Evolutionary conservation across 306 rosid genomes (phyloP).

Genomic region (Vigna radiata): DNA sequence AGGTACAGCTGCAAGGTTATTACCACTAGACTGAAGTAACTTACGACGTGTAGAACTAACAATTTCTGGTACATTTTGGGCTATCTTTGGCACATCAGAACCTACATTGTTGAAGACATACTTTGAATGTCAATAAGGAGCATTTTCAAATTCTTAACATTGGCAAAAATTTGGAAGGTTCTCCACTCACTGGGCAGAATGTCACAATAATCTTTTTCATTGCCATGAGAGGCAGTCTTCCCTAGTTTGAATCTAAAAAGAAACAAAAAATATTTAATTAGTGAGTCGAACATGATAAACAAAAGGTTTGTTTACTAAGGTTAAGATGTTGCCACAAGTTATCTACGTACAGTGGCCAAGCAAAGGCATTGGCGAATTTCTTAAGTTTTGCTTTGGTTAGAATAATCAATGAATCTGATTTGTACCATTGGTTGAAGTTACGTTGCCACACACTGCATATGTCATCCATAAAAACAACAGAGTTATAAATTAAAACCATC

Average conservation of each 20-base stretch:
- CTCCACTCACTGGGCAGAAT: slow-evolving; percentile 62
- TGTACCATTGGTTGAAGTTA: slow-evolving; percentile 49
- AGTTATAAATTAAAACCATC: slow-evolving; percentile 13
- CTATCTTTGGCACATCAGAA: slow-evolving; percentile 46
- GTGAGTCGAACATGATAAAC: slow-evolving; percentile 26
- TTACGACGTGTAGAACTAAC: slow-evolving; percentile 59
- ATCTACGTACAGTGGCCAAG: slow-evolving; percentile 59
- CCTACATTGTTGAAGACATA: slow-evolving; percentile 49
- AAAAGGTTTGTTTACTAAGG: slow-evolving; percentile 14
- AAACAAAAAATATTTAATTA: slow-evolving; percentile 40
- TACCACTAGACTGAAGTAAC: slow-evolving; percentile 59
- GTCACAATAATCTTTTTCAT: slow-evolving; percentile 45
- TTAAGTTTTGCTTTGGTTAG: slow-evolving; percentile 56
- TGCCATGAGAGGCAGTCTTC: slow-evolving; percentile 39
- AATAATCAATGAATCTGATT: slow-evolving; percentile 43
- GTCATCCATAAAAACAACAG: slow-evolving; percentile 47
- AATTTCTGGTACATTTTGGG: slow-evolving; percentile 37
- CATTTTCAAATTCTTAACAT: not conserved
- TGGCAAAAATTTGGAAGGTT: slow-evolving; percentile 5
- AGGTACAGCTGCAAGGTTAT: slow-evolving; percentile 79
- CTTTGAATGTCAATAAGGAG: slow-evolving; percentile 25
- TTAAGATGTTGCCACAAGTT: slow-evolving; percentile 22
- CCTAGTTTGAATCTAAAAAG: slow-evolving; percentile 57
- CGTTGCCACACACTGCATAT: slow-evolving; percentile 71
- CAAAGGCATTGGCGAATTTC: slow-evolving; percentile 53